A percentile compares a stretch with the other conserved stretches of the same genome.
phyloP scores from a whole-genome alignment of 495 filamentous ascomycete genomes.

The Parathielavia appendiculata region DNA sequence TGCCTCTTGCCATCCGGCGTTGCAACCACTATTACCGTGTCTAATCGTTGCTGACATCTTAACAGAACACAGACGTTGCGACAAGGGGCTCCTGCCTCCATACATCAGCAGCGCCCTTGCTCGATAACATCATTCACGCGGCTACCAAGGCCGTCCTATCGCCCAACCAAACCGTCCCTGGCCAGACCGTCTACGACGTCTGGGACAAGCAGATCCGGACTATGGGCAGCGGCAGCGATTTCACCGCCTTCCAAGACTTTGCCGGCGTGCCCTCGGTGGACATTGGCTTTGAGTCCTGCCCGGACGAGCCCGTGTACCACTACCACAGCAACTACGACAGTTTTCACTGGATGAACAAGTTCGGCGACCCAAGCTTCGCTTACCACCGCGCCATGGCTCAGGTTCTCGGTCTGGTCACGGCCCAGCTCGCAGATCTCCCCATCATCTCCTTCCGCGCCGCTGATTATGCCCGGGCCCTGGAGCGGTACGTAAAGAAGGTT shows the following conservation, averaged over 20 bases:
- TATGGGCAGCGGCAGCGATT: constrained; percentile 80
- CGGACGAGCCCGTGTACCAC: constrained; percentile 55
- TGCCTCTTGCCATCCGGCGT: background rate
- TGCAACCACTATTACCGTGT: too few species aligned
- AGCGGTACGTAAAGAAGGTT: constrained; percentile 60
- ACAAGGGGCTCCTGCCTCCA: constrained; percentile 65
- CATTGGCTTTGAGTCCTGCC: constrained; percentile 63
- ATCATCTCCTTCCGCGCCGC: constrained; percentile 72
- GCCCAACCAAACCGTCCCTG: constrained; percentile 74
- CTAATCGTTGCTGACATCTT: background rate
- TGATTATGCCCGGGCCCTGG: constrained; percentile 64
- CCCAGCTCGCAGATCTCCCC: constrained; percentile 74
- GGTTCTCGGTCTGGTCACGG: constrained; percentile 69
- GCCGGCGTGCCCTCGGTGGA: constrained; percentile 84
- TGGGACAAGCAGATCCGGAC: constrained; percentile 65
- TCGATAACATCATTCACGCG: constrained; percentile 70
- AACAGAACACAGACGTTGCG: constrained; percentile 72
- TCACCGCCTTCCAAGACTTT: constrained; percentile 87
- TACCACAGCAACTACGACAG: constrained; percentile 94
- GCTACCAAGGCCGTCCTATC: constrained; percentile 66
- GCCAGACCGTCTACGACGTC: constrained; percentile 67
- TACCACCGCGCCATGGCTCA: constrained; percentile 80
- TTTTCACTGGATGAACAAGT: constrained; percentile 79
- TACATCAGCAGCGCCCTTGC: constrained; percentile 68
- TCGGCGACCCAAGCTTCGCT: constrained; percentile 75